Percentiles rank a stretch among this genome's conserved stretches.
Conservation (phyloP, 192 early-diverging fungal species). For the Dispira simplex region DNA sequence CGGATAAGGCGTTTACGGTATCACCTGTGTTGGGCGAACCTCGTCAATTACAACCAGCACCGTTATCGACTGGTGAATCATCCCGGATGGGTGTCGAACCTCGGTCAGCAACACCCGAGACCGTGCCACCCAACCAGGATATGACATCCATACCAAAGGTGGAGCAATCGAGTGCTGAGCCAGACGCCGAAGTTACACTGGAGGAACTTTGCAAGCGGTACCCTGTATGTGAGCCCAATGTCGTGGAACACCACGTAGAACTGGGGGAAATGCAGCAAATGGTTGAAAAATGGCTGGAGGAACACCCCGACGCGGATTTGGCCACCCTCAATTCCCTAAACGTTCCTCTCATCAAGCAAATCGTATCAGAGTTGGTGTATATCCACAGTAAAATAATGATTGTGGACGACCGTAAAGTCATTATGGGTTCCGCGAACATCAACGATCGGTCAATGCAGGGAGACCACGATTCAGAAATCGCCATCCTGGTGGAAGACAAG, state of each 20-base stretch:
- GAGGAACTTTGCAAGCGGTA: not conserved
- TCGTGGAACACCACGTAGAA: not conserved
- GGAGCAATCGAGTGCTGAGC: too few relatives aligned
- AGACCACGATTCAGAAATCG: slow-evolving; percentile 77
- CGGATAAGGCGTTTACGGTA: too few relatives aligned
- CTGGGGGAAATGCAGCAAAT: not conserved
- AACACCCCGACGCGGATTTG: slow-evolving; percentile 6
- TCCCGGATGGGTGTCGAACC: too few relatives aligned
- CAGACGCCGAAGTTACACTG: not conserved
- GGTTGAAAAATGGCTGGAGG: slow-evolving; percentile 1
- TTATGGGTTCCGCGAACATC: slow-evolving; percentile 80
- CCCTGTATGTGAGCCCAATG: not conserved
- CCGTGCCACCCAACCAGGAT: too few relatives aligned
- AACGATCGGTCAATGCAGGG: slow-evolving; percentile 86
- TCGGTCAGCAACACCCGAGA: too few relatives aligned
- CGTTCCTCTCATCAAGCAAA: not conserved
- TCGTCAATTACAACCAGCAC: too few relatives aligned
- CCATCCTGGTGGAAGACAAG: slow-evolving; percentile 63
- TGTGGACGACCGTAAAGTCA: slow-evolving; percentile 65
- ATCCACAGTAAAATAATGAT: slow-evolving; percentile 82
- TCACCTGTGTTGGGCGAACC: too few relatives aligned
- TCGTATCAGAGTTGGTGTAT: slow-evolving; percentile 71
- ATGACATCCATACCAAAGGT: too few relatives aligned
- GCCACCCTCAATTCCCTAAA: not conserved
- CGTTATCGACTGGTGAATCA: too few relatives aligned